These are phyloP conservation scores for Fusarium miscanthi DNA, from an alignment of 2,329 filamentous ascomycete species.

Conservation along the genomic window DNA sequence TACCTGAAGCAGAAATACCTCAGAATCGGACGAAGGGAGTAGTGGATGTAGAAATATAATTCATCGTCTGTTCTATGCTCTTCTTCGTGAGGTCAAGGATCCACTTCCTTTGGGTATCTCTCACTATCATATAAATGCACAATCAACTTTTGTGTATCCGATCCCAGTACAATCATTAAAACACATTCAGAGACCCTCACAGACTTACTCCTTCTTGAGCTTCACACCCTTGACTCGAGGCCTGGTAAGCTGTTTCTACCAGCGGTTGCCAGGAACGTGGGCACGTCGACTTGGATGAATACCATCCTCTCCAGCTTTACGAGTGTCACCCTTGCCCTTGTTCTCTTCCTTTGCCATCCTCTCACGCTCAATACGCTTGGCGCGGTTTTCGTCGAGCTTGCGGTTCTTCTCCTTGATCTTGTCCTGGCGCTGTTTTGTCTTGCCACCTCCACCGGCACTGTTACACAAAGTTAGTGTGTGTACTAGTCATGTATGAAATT, in stretches of 20 bases:
- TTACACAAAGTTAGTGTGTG: conserved; percentile 16
- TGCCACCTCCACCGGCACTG: conserved; percentile 87
- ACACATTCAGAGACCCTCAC: neutral
- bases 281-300: conserved; percentile 66
- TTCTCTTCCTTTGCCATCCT: conserved; percentile 52
- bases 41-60: neutral
- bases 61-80: neutral
- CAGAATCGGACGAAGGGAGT: neutral
- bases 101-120: conserved; percentile 47
- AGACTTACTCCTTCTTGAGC: neutral
- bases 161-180: conserved; percentile 18
- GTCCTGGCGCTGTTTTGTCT: conserved; percentile 74
- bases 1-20: neutral
- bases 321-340: conserved; percentile 38
- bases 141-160: conserved; percentile 39
- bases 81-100: conserved; percentile 36
- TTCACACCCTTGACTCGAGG: neutral
- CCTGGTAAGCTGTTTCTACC: conserved; percentile 9
- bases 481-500: conserved; percentile 1
- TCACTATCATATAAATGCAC: conserved; percentile 37
- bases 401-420: conserved; percentile 89
- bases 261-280: conserved; percentile 39
- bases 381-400: conserved; percentile 77
- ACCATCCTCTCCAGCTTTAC: conserved; percentile 46
- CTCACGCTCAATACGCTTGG: conserved; percentile 60